Evolutionary conservation across 768 basidiomycete genomes (phyloP).

Genomic region (Paxillus ammoniavirescens): DNA sequence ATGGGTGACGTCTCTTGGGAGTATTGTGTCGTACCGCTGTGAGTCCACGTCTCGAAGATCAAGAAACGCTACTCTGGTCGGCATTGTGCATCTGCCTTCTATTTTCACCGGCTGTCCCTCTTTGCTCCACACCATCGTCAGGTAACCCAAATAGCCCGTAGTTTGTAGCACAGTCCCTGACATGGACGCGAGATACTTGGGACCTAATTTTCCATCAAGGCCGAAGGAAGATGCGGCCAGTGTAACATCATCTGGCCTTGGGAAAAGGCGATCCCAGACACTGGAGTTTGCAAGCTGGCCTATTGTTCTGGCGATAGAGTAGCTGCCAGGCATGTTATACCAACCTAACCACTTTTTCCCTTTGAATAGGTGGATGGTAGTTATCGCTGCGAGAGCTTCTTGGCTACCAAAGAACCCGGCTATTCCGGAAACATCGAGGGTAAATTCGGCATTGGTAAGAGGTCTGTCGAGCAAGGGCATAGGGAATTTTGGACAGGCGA

Average conservation of each 20-base stretch:
- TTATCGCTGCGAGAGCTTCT: constrained; percentile 35
- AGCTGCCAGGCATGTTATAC: constrained; percentile 37
- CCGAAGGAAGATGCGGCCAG: constrained; percentile 22
- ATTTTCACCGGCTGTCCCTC: constrained; percentile 7
- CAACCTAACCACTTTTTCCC: constrained; percentile 35
- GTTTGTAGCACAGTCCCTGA: constrained; percentile 20
- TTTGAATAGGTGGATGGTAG: constrained; percentile 31
- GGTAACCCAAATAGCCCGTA: constrained; percentile 25
- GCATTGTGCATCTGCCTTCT: constrained; percentile 19
- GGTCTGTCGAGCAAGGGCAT: constrained; percentile 22
- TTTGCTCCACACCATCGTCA: constrained; percentile 14
- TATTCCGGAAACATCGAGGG: constrained; percentile 28
- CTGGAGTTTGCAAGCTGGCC: constrained; percentile 25
- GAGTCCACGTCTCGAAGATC: constrained; percentile 2
- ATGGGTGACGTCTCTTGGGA: constrained; percentile 1
- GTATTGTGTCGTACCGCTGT: constrained; percentile 6
- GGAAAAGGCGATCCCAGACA: constrained; percentile 27
- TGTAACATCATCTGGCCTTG: constrained; percentile 13
- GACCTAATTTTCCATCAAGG: constrained; percentile 28
- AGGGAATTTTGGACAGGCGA: background rate
- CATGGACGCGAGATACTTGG: constrained; percentile 24
- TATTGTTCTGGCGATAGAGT: constrained; percentile 30
- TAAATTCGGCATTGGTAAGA: constrained; percentile 11
- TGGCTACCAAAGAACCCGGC: constrained; percentile 36
- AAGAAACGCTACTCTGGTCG: constrained; percentile 15